phyloP scores from a whole-genome alignment of 2,329 filamentous ascomycete species.

The Sporothrix pseudoabietina region DNA sequence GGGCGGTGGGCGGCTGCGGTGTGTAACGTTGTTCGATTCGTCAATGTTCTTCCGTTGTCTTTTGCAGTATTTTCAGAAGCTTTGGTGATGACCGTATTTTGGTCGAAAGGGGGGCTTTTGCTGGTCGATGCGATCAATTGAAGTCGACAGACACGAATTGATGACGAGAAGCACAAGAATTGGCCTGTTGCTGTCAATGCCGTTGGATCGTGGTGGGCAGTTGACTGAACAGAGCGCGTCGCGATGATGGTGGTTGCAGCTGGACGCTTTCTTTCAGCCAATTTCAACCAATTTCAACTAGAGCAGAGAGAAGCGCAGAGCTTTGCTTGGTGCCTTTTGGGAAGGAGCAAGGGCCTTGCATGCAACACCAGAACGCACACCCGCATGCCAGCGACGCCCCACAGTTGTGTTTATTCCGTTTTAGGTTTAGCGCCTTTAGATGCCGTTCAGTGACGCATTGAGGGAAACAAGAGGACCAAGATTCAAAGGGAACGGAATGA shows the following conservation, averaged over 20 bases:
- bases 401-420: background rate
- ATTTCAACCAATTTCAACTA: background rate
- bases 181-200: background rate
- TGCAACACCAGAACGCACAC: background rate
- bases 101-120: background rate
- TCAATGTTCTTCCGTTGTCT: background rate
- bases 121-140: background rate
- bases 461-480: background rate
- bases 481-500: background rate
- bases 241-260: constrained; percentile 6
- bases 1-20: background rate
- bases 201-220: background rate
- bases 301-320: constrained; percentile 13
- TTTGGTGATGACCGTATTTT: background rate
- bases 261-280: background rate
- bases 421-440: constrained; percentile 9
- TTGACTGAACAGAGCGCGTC: constrained; percentile 2
- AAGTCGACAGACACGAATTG: background rate
- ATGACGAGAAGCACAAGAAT: background rate
- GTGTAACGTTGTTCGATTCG: background rate
- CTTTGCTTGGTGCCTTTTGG: background rate
- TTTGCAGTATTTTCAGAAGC: background rate
- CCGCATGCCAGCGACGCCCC: constrained; percentile 1
- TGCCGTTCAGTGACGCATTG: background rate
- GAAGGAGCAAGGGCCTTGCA: background rate